Base-by-base conservation (phyloP, 139 green algal genomes). In the Closterium sp. region DNA sequence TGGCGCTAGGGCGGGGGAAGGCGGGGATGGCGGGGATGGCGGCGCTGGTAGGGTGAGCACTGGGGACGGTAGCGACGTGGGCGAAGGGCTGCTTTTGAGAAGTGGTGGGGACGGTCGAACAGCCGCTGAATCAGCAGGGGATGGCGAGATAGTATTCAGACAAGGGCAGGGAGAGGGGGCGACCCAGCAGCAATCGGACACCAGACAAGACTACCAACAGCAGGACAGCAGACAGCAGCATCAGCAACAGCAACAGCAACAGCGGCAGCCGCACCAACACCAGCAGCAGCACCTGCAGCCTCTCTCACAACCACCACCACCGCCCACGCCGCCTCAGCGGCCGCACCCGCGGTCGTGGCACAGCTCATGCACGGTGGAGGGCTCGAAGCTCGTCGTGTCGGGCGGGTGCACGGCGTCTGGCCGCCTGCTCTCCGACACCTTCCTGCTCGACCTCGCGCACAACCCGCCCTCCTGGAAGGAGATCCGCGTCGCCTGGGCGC, bases 331-430 rank as follows among this genome's bases (percentile, higher is more conserved):
- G 3, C 89, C 83, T 9, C 87, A 87, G 55, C 34, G 81, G 33
- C 91, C 91, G 21, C 69, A 43, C 33, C 88, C 86, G 90, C 90
- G 92, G 23, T 91, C 87, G 34, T 94, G 92, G 92, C 92, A 94
- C 92, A 83, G 34, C 9, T 91, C 90, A 23, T 94, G 92, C 86
- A 91, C 90, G 21, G 32, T 94, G 19, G 55, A 93, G 64, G 89
- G 90, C 1, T 84, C 43, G 23, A 87, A 93, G 84, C 85, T 94
- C 12, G 92, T 94, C n/a, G 90, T 94, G 1, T 94, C 91, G 10
- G 92, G 92, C 31, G 92, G 92, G 4, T 94, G 91, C 34, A 88
- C 84, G 33, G 87, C 91, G 1, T 38, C 69, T 12, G 92, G 92
- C 4, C 85, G 92, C 69, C 89, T 94, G 21, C 85, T 94, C 28